Evolutionary conservation across 2,329 filamentous ascomycete species (phyloP).

Genomic region (Lachnellula cervina): DNA sequence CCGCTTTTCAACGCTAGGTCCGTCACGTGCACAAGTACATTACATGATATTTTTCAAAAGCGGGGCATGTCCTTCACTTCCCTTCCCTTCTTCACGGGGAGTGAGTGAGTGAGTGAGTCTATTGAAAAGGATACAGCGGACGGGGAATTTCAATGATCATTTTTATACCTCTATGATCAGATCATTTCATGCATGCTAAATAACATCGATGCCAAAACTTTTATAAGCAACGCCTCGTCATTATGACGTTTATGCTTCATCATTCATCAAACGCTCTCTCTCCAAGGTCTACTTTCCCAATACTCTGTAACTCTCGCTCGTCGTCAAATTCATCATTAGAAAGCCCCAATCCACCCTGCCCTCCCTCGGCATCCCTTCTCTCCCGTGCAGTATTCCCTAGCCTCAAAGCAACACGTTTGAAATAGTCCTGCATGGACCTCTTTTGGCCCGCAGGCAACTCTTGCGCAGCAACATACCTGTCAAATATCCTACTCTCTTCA

Average conservation of each 20-base stretch:
- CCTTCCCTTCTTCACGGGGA: too few relatives aligned
- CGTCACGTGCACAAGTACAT: background rate
- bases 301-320: constrained; percentile 91
- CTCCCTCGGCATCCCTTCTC: constrained; percentile 85
- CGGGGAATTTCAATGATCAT: too few relatives aligned
- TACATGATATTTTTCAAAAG: too few relatives aligned
- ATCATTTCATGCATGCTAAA: background rate
- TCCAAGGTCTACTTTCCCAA: constrained; percentile 81
- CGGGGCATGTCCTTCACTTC: too few relatives aligned
- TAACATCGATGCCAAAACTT: background rate
- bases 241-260: constrained; percentile 6
- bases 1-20: too few relatives aligned
- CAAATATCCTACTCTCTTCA: constrained; percentile 79
- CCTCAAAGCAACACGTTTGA: constrained; percentile 84
- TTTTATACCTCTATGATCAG: background rate
- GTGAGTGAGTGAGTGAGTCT: too few relatives aligned
- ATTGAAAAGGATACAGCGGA: too few relatives aligned
- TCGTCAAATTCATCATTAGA: constrained; percentile 91
- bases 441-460: constrained; percentile 68
- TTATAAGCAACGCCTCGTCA: background rate
- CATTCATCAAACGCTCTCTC: constrained; percentile 41
- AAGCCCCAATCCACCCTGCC: constrained; percentile 76
- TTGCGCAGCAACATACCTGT: constrained; percentile 76
- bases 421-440: constrained; percentile 93
- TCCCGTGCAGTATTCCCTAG: constrained; percentile 85